Evolutionary conservation across 2,329 filamentous ascomycete species (phyloP).

Genomic region (Cytospora chrysosperma): DNA sequence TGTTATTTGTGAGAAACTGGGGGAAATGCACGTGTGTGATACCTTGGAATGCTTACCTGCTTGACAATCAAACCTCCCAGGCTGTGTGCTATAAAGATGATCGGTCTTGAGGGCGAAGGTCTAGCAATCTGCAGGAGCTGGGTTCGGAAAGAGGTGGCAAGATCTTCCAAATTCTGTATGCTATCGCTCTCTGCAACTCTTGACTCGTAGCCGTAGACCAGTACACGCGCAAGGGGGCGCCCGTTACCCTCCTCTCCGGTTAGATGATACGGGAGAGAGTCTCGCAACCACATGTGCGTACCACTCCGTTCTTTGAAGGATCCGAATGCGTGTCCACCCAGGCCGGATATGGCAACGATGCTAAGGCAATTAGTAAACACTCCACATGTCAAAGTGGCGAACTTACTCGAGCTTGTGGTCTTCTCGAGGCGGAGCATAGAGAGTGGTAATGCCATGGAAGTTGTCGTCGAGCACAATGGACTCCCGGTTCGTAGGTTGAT

Average conservation of each 20-base stretch:
- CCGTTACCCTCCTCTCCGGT: neutral
- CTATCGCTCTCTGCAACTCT: neutral
- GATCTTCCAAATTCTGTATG: neutral
- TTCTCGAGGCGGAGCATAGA: neutral
- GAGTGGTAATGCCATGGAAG: neutral
- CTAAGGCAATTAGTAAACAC: conserved; percentile 28
- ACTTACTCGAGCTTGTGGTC: neutral
- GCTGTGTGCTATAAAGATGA: neutral
- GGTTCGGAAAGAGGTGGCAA: neutral
- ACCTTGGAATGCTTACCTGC: neutral
- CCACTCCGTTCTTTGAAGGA: neutral
- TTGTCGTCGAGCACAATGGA: neutral
- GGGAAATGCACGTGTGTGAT: neutral
- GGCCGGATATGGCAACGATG: conserved; percentile 2
- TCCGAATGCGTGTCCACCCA: neutral
- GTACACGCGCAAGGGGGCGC: neutral
- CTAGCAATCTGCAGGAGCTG: neutral
- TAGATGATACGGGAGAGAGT: neutral
- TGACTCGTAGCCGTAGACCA: neutral
- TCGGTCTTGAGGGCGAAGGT: neutral
- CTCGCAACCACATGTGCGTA: conserved; percentile 1
- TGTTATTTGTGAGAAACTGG: neutral
- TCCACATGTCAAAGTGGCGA: neutral
- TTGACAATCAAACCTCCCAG: neutral
- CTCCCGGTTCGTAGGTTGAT: neutral